These are phyloP conservation scores for Chlamydomonas applanata DNA, from an alignment of 139 green algal species.

Conservation along the genomic window DNA sequence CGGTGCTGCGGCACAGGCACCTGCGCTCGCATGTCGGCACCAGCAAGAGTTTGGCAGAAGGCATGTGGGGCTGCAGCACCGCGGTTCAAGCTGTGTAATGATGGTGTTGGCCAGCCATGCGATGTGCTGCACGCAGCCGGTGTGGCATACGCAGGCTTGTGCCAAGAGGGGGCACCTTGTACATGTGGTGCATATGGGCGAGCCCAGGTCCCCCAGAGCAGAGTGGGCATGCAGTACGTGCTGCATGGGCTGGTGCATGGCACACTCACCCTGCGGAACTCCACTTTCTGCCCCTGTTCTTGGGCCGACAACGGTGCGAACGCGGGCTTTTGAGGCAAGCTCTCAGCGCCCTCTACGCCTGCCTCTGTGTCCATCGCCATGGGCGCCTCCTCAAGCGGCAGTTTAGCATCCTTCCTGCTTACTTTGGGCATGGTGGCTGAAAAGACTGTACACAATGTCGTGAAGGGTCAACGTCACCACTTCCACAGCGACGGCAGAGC, in stretches of 20 bases:
- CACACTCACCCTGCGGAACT: constrained; percentile 26
- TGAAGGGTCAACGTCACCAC: too few species aligned
- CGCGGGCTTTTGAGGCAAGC: constrained; percentile 23
- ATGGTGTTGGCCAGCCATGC: too few species aligned
- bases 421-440: constrained; percentile 31
- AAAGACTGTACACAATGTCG: not conserved
- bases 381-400: constrained; percentile 21
- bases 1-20: constrained; percentile 55
- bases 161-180: too few species aligned
- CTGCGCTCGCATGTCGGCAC: not conserved
- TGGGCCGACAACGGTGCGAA: constrained; percentile 12
- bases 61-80: not conserved
- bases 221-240: not conserved
- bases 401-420: constrained; percentile 17
- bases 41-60: not conserved
- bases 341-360: not conserved
- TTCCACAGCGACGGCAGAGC: too few species aligned
- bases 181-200: too few species aligned
- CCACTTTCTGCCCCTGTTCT: constrained; percentile 17
- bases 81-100: too few species aligned
- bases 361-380: constrained; percentile 21
- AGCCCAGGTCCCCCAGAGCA: too few species aligned
- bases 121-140: too few species aligned
- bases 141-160: too few species aligned
- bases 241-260: not conserved